phyloP scores from a whole-genome alignment of 768 basidiomycete genomes.

The Rhizopogon roseolus region DNA sequence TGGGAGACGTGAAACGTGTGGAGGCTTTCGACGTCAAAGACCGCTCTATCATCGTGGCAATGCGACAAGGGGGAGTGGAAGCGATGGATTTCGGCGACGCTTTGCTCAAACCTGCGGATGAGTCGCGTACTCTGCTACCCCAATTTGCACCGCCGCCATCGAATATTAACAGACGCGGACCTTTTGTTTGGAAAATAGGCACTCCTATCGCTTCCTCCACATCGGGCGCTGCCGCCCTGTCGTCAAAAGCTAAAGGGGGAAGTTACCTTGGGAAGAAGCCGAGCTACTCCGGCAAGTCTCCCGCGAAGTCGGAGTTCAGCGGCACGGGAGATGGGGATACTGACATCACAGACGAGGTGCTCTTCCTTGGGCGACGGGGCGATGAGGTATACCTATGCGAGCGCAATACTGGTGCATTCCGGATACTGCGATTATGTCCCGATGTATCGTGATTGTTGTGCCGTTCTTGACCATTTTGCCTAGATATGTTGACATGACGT shows the following conservation, averaged over 20 bases:
- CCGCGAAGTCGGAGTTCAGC: conserved; percentile 47
- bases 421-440: conserved; percentile 68
- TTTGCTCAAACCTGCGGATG: conserved; percentile 72
- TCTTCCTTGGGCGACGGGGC: conserved; percentile 73
- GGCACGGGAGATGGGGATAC: conserved; percentile 43
- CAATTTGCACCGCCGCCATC: conserved; percentile 60
- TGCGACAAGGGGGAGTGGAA: conserved; percentile 84
- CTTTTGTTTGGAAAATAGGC: conserved; percentile 83
- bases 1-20: conserved; percentile 80
- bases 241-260: conserved; percentile 33
- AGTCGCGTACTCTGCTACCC: conserved; percentile 69
- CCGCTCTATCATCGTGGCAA: conserved; percentile 74
- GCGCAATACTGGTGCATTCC: conserved; percentile 65
- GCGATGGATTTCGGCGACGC: conserved; percentile 79
- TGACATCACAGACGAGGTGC: conserved; percentile 62
- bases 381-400: conserved; percentile 83
- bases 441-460: conserved; percentile 10
- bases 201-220: conserved; percentile 51
- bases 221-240: conserved; percentile 33
- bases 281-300: conserved; percentile 44
- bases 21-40: conserved; percentile 79
- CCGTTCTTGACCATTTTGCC: conserved; percentile 2
- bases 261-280: conserved; percentile 44
- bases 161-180: conserved; percentile 61
- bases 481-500: not conserved